Evolutionary conservation across 2,329 filamentous ascomycete genomes (phyloP), one percentile per base, ranked within the genome.

Genomic region (Ceratocystis destructans): DNA sequence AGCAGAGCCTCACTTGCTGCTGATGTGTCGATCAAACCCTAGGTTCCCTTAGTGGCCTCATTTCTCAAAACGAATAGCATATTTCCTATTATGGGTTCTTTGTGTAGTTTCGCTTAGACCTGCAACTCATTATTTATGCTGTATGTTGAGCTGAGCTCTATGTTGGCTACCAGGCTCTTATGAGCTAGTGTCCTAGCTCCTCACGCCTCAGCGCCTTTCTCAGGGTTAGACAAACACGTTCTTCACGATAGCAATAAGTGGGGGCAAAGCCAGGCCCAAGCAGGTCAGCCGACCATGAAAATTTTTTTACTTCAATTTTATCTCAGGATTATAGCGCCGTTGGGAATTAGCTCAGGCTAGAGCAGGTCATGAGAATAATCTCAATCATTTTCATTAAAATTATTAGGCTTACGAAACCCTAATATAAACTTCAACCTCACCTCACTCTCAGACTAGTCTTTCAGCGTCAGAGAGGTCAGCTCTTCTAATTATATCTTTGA

Each of bases 281-380:
- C 15, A 63, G 45, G 61, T 63, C 61, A 63, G 41, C 61, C 48
- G 61, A 63, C 61, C 61, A 63, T 28, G 44, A 63, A 63, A 50
- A 63, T 37, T 50, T 48, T 48, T 63, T 63, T 44, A 22, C 37
- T 1, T 10, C 45, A 63, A 63, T 48, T 25, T 62, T 46, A 41
- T 37, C 22, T 41, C 7, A 50, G 25, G 45, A 22, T 33, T 41
- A 50, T 22, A 20, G 48, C 22, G 25, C 25, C 25, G 53, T 63
- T 28, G 20, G 61, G 61, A 33, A n/a, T n/a, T 63, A 17, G 61
- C 5, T 31, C 25, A 28, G 61, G 45, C 45, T 63, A 53, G 45
- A 63, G 53, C 45, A 50, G 53, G 17, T 28, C 53, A 25, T 33
- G 0, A 59, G 8, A 33, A 12, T 17, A 22, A 8, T 25, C 53